A percentile compares a stretch with the other conserved stretches of the same genome.
Conservation (phyloP, 257 asterid species). For the Capsicum rhomboideum region DNA sequence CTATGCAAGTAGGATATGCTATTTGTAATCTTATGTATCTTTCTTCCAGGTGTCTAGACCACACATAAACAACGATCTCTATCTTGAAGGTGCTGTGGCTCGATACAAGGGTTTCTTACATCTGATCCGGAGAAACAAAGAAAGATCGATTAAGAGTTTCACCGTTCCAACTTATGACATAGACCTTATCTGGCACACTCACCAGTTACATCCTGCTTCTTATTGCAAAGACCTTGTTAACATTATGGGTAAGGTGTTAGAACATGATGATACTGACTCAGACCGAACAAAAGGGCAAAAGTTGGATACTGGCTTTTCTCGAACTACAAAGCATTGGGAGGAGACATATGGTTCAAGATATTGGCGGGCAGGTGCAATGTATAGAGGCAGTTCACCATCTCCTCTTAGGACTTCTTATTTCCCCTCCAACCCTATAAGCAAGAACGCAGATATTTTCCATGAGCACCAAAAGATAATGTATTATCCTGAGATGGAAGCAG, state of each 20-base stretch:
- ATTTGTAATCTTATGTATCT: background rate
- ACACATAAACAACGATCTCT: constrained; percentile 48
- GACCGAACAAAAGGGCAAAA: constrained; percentile 91
- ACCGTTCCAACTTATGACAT: constrained; percentile 97
- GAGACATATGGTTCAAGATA: constrained; percentile 72
- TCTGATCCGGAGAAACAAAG: constrained; percentile 74
- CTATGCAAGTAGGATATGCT: background rate
- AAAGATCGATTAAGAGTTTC: constrained; percentile 67
- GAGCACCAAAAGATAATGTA: constrained; percentile 29
- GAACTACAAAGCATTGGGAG: constrained; percentile 73
- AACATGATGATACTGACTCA: constrained; percentile 93
- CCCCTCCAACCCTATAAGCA: constrained; percentile 12
- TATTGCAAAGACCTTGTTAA: constrained; percentile 72
- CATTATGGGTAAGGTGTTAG: constrained; percentile 73
- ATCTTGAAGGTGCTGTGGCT: constrained; percentile 79
- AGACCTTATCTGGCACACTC: constrained; percentile 98
- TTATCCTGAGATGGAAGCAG: constrained; percentile 29
- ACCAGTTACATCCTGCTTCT: constrained; percentile 76
- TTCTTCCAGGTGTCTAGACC: constrained; percentile 56
- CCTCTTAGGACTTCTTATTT: constrained; percentile 56
- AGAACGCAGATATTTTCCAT: constrained; percentile 24
- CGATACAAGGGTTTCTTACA: constrained; percentile 95
- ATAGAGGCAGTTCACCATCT: constrained; percentile 67
- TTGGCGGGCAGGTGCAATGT: constrained; percentile 98
- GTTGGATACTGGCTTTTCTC: constrained; percentile 74